Base-by-base conservation (phyloP, 768 basidiomycete genomes). In the Kwoniella sp. region DNA sequence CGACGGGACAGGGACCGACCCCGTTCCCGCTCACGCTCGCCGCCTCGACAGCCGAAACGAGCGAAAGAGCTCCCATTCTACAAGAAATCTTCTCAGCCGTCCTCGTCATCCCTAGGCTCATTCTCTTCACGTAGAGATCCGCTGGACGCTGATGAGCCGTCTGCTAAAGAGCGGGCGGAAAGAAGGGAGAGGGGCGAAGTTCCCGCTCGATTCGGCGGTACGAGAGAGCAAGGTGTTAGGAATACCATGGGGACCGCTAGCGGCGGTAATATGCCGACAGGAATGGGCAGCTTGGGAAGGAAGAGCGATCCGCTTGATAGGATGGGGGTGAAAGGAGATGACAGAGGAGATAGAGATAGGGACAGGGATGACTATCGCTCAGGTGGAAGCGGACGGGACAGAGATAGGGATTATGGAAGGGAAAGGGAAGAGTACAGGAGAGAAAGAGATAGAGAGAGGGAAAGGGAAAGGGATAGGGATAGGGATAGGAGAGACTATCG, bases 41-140 rank as follows among this genome's bases (percentile, higher is more conserved):
- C 76, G 7, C 54, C 48, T 8, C 54, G 29, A 58, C 62, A 15
- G 17, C 52, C 68, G 11, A 67, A 69, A 37, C 74, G 41, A 45
- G 41, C 79, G 12, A 77, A 76, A 63, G 76, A 81, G 57, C 69
- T 82, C 41, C 80, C 80, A 22, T 76, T 82, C 56, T 82, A 82
- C 73, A 82, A 82, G 64, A 75, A 75, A 41, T 72, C 75, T 2
- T 52, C 67, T 9, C 60, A 82, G 62, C 74, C 74, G 37, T 72
- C 75, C 4, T 52, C 67, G 2, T 63, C 69, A 9, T 64, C 70
- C 30, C n/a, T 68, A 4, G 71, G 72, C n/a, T 78, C 76, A 5
- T 66, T 75, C 51, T 72, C 74, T 17, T 60, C 52, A 2, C 63
- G 72, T 20, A 38, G 77, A 60, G 75, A 80, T 71, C 75, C 76